phyloP scores from a whole-genome alignment of 2,329 filamentous ascomycete species.

The Pestalotiopsis sp. region DNA sequence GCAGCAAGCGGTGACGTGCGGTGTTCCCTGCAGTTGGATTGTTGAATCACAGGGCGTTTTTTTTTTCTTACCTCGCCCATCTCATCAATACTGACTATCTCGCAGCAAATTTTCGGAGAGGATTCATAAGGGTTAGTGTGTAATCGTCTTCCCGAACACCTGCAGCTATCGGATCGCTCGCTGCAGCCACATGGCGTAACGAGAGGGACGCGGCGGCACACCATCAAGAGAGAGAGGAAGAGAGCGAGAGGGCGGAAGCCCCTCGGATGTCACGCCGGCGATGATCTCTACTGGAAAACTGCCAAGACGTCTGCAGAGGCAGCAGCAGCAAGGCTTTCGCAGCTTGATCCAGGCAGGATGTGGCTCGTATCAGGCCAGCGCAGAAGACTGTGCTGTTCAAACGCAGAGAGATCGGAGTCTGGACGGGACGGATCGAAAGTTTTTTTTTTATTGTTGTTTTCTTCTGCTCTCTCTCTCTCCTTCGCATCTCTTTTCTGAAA shows the following conservation, averaged over 20 bases:
- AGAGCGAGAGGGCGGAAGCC: not conserved
- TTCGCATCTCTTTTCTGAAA: not conserved
- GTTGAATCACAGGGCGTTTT: conserved; percentile 1
- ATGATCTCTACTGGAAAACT: not conserved
- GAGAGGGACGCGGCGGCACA: not conserved
- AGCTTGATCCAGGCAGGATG: not conserved
- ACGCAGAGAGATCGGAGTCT: not conserved
- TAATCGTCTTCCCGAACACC: not conserved
- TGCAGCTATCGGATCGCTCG: conserved; percentile 3
- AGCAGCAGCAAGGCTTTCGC: not conserved
- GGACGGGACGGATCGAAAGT: not conserved
- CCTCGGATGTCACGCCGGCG: not conserved
- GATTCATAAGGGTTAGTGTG: conserved; percentile 10
- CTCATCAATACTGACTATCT: conserved; percentile 2
- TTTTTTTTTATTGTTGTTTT: not conserved
- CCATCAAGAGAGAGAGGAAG: not conserved
- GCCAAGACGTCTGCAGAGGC: not conserved
- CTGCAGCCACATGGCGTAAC: not conserved
- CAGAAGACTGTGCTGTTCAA: not conserved
- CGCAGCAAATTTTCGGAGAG: not conserved
- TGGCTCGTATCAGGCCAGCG: not conserved
- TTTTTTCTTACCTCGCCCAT: no score
- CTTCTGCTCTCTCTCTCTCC: not conserved
- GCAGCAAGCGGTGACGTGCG: not conserved
- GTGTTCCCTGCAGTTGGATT: conserved; percentile 1